Evolutionary conservation across 345 rosid genomes (phyloP).

Genomic region (Eucalyptus urophylla): DNA sequence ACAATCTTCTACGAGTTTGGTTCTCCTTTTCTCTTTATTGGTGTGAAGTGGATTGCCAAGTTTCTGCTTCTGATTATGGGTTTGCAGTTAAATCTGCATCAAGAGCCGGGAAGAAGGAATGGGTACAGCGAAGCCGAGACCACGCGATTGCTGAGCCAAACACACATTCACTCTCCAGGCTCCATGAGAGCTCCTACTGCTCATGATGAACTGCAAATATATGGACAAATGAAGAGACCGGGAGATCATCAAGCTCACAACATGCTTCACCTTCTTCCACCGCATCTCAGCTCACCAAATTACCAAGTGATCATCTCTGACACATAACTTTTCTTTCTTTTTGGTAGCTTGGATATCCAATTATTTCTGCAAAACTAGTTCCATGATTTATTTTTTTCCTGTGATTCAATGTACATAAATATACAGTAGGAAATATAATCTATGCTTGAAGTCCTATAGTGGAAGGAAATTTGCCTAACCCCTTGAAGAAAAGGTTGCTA

Average conservation of each 20-base stretch:
- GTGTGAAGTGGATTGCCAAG: background rate
- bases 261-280: conserved; percentile 25
- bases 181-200: background rate
- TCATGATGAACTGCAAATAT: conserved; percentile 12
- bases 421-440: background rate
- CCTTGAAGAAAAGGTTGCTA: background rate
- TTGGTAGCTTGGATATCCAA: background rate
- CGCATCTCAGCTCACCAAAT: conserved; percentile 3
- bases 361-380: background rate
- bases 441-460: background rate
- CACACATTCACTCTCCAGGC: conserved; percentile 36
- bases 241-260: conserved; percentile 3
- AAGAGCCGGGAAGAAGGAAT: conserved; percentile 8
- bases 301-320: conserved; percentile 15
- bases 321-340: background rate
- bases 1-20: background rate
- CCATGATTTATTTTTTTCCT: background rate
- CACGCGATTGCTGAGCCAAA: conserved; percentile 40
- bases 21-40: background rate
- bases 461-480: background rate
- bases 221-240: conserved; percentile 18
- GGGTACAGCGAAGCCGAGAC: conserved; percentile 35
- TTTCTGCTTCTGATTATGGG: background rate
- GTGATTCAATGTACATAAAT: background rate
- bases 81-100: background rate